Base-by-base conservation (phyloP, 768 basidiomycete genomes). In the Suillus occidentalis region DNA sequence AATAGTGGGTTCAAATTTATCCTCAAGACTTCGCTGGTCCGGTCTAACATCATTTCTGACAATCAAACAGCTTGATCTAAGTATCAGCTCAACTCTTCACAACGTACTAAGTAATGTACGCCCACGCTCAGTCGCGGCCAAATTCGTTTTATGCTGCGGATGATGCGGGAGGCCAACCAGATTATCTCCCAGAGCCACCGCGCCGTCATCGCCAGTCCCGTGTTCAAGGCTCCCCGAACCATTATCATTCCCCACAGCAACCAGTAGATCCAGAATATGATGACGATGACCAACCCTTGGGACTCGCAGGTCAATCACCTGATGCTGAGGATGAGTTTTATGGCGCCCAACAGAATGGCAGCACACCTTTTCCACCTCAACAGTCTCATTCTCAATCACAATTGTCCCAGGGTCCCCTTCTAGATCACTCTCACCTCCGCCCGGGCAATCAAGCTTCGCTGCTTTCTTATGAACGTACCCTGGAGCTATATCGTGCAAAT, bases 401-500 rank as follows among this genome's bases (percentile, higher is more conserved):
- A 10, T 70, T 66, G 18, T 78, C 82, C 20, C 68, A 63, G 22
- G 88, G 83, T 3, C 87, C 90, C 56, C 84, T 95, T 71, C 87
- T 94, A 64, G 93, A 95, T 81, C 93, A 94, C 70, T 94, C 95
- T 47, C 95, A 98, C 77, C 87, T 97, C 47, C 88, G 91, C 14
- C 95, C 95, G 20, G 97, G 97, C 39, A 92, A 91, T 56, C 89
- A 95, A 70, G 97, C 96, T 4, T 88, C 95, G 7, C 87, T 99
- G 14, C 89, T 98, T 69, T 95, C 94, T 0, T 92, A 98, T 76
- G 95, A 96, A 77, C 92, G 92, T 65, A 99, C 97, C 2, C 88
- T 99, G 65, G 95, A 98, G 77, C 88, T 97, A 67, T 99, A 99
- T 81, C 92, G 97, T 56, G 88, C 90, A 52, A 99, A 99, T 77